A percentile compares a stretch with the other conserved stretches of the same genome.
Conservation (phyloP, 225 moss, liverwort and hornwort species). For the Marchantia polymorpha region DNA sequence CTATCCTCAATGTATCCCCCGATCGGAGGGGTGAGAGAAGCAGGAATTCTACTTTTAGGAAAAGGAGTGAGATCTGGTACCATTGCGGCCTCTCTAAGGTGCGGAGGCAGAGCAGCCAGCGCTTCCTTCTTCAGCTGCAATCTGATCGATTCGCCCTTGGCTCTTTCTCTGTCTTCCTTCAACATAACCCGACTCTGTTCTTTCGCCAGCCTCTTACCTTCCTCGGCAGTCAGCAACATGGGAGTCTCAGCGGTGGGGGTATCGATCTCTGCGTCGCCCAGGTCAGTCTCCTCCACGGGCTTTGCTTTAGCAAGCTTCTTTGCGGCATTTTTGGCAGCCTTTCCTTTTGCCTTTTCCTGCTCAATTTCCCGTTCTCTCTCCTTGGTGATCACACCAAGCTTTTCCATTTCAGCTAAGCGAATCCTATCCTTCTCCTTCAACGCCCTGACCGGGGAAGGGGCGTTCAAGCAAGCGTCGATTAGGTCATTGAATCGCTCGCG, state of each 20-base stretch:
- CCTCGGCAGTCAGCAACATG: slow-evolving; percentile 34
- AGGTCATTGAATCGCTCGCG: slow-evolving; percentile 62
- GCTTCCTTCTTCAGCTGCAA: slow-evolving; percentile 81
- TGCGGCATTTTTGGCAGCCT: slow-evolving; percentile 53
- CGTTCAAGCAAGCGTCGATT: slow-evolving; percentile 66
- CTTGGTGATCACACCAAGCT: slow-evolving; percentile 68
- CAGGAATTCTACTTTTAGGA: slow-evolving; percentile 79
- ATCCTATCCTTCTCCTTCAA: slow-evolving; percentile 78
- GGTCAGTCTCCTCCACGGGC: slow-evolving; percentile 7
- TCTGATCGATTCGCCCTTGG: slow-evolving; percentile 67
- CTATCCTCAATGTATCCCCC: slow-evolving; percentile 80
- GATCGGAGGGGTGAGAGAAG: slow-evolving; percentile 86
- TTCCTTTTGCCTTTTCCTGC: slow-evolving; percentile 57
- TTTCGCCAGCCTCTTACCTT: slow-evolving; percentile 78
- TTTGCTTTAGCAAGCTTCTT: slow-evolving; percentile 42
- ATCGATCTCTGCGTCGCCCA: background rate
- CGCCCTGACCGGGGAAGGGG: slow-evolving; percentile 63
- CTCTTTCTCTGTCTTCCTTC: slow-evolving; percentile 60
- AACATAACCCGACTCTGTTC: slow-evolving; percentile 69
- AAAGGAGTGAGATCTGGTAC: slow-evolving; percentile 91
- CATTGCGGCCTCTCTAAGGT: slow-evolving; percentile 74
- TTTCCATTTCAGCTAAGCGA: slow-evolving; percentile 65
- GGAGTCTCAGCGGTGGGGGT: background rate
- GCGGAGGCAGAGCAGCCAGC: slow-evolving; percentile 76
- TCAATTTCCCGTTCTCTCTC: slow-evolving; percentile 66